Percentiles rank a stretch among this genome's conserved stretches.
Evolutionary conservation across 371 early-diverging fungal genomes (phyloP).

Genomic region (Catenaria anguillulae): DNA sequence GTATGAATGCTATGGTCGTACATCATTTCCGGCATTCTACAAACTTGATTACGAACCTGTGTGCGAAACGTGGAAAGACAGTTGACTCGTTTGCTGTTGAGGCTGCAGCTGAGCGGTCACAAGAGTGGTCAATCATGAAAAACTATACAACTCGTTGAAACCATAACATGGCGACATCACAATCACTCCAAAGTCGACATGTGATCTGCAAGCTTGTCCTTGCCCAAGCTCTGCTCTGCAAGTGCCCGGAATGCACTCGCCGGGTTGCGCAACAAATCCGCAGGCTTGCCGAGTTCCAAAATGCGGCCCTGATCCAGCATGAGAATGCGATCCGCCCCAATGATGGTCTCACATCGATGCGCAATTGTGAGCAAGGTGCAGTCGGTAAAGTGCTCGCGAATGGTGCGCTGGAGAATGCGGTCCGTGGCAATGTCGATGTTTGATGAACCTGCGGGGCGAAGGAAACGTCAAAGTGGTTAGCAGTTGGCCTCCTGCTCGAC

Average conservation of each 20-base stretch:
- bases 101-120: too few species aligned
- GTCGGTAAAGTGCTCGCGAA: constrained; percentile 64
- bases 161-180: too few species aligned
- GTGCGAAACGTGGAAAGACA: too few species aligned
- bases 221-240: constrained; percentile 35
- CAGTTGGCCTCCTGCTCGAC: too few species aligned
- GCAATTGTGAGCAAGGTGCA: constrained; percentile 89
- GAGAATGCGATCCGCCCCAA: constrained; percentile 68
- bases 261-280: constrained; percentile 38
- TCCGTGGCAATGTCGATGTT: constrained; percentile 27
- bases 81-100: too few species aligned
- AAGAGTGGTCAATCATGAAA: too few species aligned
- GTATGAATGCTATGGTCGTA: too few species aligned
- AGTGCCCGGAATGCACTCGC: constrained; percentile 51
- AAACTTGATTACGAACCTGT: too few species aligned
- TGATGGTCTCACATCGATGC: constrained; percentile 75
- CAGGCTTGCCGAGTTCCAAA: constrained; percentile 64
- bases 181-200: too few species aligned
- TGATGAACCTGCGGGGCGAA: not conserved
- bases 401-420: constrained; percentile 66
- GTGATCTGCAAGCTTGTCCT: not conserved
- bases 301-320: constrained; percentile 62
- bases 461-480: constrained; percentile 51
- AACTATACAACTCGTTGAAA: too few species aligned
- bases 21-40: too few species aligned